These are phyloP conservation scores for Phytophthora cactorum DNA, from an alignment of 352 stramenopile species.

Conservation along the genomic window DNA sequence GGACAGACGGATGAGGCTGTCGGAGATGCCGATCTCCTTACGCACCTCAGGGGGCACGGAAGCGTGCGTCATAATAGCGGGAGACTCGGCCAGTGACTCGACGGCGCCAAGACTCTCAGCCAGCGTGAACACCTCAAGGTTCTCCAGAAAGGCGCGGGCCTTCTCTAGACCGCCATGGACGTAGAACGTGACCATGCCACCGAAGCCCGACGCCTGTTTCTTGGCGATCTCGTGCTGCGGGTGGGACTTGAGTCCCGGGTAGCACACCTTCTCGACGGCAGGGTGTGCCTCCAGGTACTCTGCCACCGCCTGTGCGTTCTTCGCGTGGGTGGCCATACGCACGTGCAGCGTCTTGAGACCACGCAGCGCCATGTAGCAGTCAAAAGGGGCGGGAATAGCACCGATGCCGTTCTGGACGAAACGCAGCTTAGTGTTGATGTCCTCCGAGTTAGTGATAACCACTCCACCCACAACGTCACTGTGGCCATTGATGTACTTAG, in stretches of 20 bases:
- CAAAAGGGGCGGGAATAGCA: conserved; percentile 92
- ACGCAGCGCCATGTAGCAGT: conserved; percentile 94
- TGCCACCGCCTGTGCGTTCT: conserved; percentile 94
- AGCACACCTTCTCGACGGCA: conserved; percentile 92
- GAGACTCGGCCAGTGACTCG: conserved; percentile 94
- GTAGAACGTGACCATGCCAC: conserved; percentile 94
- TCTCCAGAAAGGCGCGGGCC: conserved; percentile 93
- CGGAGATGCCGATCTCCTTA: conserved; percentile 91
- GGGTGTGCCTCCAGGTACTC: conserved; percentile 90
- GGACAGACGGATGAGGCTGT: conserved; percentile 93
- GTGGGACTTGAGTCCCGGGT: conserved; percentile 92
- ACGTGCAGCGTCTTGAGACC: conserved; percentile 96
- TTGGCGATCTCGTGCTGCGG: conserved; percentile 90
- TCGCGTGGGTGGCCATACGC: conserved; percentile 94
- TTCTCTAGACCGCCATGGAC: conserved; percentile 87
- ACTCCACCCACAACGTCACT: conserved; percentile 94
- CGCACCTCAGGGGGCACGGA: conserved; percentile 90
- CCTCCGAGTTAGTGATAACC: conserved; percentile 92
- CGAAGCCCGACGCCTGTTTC: conserved; percentile 76
- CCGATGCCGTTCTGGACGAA: conserved; percentile 95
- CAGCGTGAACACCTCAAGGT: conserved; percentile 93
- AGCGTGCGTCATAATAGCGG: conserved; percentile 94
- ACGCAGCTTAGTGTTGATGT: conserved; percentile 94
- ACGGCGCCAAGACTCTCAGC: conserved; percentile 96
- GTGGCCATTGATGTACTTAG: conserved; percentile 97